Conservation (phyloP, 306 rosid genomes). For the Gillenia trifoliata region DNA sequence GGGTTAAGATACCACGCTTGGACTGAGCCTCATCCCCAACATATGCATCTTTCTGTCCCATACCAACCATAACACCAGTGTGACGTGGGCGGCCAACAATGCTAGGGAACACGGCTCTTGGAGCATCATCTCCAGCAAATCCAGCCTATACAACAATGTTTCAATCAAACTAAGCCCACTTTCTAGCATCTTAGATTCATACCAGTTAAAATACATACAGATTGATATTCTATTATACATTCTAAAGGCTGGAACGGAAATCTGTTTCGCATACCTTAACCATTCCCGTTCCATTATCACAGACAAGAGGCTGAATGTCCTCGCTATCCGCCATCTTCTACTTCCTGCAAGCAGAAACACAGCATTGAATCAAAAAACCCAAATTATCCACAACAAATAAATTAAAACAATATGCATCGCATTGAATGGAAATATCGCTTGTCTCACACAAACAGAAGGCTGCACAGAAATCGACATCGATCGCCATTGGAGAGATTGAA, state of each 20-base stretch:
- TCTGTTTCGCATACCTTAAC: constrained; percentile 24
- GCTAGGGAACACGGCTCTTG: constrained; percentile 39
- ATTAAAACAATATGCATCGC: neutral
- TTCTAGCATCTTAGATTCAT: neutral
- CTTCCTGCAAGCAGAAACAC: constrained; percentile 10
- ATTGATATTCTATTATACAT: neutral
- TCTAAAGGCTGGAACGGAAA: neutral
- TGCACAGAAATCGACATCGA: neutral
- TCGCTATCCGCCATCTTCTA: constrained; percentile 33
- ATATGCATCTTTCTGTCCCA: constrained; percentile 38
- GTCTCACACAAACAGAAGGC: neutral
- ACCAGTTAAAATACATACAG: neutral
- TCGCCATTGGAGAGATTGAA: neutral
- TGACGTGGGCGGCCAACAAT: constrained; percentile 39
- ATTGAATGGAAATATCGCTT: neutral
- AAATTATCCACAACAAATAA: neutral
- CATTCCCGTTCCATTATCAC: constrained; percentile 42
- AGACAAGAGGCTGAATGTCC: constrained; percentile 38
- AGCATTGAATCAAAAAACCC: neutral
- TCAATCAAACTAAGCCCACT: neutral
- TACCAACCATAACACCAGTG: constrained; percentile 38
- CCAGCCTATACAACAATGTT: constrained; percentile 25
- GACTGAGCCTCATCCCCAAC: constrained; percentile 42
- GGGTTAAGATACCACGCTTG: constrained; percentile 35
- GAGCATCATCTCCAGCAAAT: constrained; percentile 40